These are phyloP conservation scores for Aspergillus flavus DNA, from an alignment of 2,329 filamentous ascomycete genomes.

Conservation along the genomic window DNA sequence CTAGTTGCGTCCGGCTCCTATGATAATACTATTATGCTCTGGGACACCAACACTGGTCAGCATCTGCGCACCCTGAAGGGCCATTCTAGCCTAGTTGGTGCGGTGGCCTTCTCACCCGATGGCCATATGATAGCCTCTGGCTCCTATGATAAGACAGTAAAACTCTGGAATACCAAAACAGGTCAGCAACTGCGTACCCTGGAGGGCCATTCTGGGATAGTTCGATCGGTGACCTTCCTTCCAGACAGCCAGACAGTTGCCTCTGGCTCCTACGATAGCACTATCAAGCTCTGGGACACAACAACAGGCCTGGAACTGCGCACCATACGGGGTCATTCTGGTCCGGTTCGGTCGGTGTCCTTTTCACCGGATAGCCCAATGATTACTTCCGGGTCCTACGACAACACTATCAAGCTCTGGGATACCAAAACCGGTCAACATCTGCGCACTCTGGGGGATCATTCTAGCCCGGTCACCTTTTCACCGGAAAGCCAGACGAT, in stretches of 20 bases:
- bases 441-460: not conserved
- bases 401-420: not conserved
- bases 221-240: not conserved
- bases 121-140: slow-evolving; percentile 1
- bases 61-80: not conserved
- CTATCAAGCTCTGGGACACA: not conserved
- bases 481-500: slow-evolving; percentile 17
- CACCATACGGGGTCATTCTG: not conserved
- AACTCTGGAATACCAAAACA: not conserved
- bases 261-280: not conserved
- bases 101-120: slow-evolving; percentile 1
- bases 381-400: not conserved
- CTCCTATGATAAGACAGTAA: slow-evolving; percentile 4
- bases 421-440: not conserved
- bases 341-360: not conserved
- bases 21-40: not conserved
- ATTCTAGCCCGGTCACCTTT: slow-evolving; percentile 3
- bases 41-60: not conserved
- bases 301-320: not conserved
- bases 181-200: not conserved
- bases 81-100: not conserved
- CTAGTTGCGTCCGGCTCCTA: not conserved
- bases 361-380: not conserved
- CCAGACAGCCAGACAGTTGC: not conserved
- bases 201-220: not conserved